Evolutionary conservation across 179 eudicot species (phyloP), one percentile per base, ranked within the genome.

Genomic region (Spergularia azorica): DNA sequence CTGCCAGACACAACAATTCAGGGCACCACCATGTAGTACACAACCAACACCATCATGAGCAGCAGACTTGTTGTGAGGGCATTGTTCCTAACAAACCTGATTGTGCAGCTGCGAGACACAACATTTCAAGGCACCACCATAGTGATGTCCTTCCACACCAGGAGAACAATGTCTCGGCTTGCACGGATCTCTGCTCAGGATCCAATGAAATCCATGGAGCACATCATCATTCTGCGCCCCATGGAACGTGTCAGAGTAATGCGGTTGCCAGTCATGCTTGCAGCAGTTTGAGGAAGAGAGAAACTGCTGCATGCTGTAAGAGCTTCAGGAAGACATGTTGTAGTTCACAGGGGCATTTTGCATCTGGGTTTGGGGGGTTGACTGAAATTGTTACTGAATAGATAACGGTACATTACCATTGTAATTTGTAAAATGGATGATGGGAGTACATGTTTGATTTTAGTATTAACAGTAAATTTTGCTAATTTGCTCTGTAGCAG

Each of bases 331-430:
- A 73, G 72, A 83, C 77, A 67, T 81, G 83, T 32, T 83, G 88
- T 69, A 63, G 63, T 16, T 36, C 85, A 76, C 64, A 72, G 55
- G 70, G 67, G 8, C 72, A 78, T 38, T 72, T 78, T 36, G 78
- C 55, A 26, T 41, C 81, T 20, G 79, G 73, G 32, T 80, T 80
- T 61, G 84, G 83, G 16, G 82, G 82, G 13, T 72, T 86, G 68
- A 83, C 83, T 13, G 86, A 83, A 58, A 83, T 86, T 7, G 70
- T 86, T 9, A 83, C 84, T 15, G 88, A 86, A 60, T 86, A 83
- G 79, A 48, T 10, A 55, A 32, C 16, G 32, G 10, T 26, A 70
- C 43, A 20, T 12, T 64, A 52, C 8, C 60, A 74, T 36, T 41
- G 62, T 43, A 26, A 32, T 38, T 62, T 43, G 39, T 76, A 74